A percentile compares a stretch with the other conserved stretches of the same genome.
Evolutionary conservation across 169 alveolate genomes (phyloP).

Genomic region (Cryptosporidium sp.): DNA sequence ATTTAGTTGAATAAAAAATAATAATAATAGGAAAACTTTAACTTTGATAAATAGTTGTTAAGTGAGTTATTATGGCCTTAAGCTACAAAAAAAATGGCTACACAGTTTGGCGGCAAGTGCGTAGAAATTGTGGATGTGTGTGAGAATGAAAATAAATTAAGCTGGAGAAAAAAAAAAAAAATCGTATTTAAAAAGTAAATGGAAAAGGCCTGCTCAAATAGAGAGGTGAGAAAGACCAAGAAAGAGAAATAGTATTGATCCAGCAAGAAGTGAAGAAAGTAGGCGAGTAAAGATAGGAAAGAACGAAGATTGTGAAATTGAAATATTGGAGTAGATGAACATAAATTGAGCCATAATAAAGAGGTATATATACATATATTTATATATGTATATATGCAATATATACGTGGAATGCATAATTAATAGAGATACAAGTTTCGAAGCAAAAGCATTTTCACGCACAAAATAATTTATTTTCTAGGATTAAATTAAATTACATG

Average conservation of each 20-base stretch:
- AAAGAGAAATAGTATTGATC: no score
- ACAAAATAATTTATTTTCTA: neutral
- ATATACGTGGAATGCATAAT: neutral
- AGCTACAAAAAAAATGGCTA: no score
- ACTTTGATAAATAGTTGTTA: no score
- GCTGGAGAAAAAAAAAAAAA: neutral
- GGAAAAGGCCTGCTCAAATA: neutral
- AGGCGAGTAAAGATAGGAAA: no score
- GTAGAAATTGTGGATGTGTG: constrained; percentile 19
- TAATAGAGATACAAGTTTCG: neutral
- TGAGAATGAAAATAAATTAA: constrained; percentile 4
- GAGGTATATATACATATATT: constrained; percentile 9
- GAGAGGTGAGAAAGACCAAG: neutral
- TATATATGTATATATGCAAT: constrained; percentile 1
- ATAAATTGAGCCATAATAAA: constrained; percentile 14
- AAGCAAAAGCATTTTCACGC: neutral
- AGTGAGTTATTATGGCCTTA: neutral
- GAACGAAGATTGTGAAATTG: neutral
- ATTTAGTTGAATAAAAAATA: no score
- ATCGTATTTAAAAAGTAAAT: no score
- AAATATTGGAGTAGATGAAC: constrained; percentile 3
- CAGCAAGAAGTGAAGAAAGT: neutral
- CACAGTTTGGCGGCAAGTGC: constrained; percentile 6
- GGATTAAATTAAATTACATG: neutral
- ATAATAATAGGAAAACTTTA: no score